These are phyloP conservation scores for Suillus luteus DNA, from an alignment of 768 basidiomycete species.

Conservation along the genomic window DNA sequence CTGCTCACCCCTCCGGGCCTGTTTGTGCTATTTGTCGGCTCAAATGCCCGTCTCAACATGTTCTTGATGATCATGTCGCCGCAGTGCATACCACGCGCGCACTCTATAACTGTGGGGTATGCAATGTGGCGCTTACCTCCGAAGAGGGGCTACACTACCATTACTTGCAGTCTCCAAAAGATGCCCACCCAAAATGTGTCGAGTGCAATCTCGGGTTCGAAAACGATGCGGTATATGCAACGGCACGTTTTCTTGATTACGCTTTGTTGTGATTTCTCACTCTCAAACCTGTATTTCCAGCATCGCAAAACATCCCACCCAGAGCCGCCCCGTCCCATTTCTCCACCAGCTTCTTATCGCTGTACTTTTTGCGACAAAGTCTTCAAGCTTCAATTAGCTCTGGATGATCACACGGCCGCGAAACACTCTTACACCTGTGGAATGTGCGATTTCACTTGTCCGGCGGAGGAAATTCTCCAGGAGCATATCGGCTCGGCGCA, in stretches of 20 bases:
- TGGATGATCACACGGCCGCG: slow-evolving; percentile 4
- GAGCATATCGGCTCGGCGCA: slow-evolving; percentile 32
- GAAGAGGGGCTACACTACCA: slow-evolving; percentile 42
- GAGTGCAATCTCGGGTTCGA: slow-evolving; percentile 39
- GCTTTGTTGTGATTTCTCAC: neutral
- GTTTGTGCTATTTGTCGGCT: slow-evolving; percentile 30
- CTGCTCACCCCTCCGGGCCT: slow-evolving; percentile 25
- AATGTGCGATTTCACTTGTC: neutral
- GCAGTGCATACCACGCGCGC: slow-evolving; percentile 28
- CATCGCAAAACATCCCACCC: slow-evolving; percentile 4
- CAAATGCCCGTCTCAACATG: slow-evolving; percentile 23
- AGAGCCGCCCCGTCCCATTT: neutral
- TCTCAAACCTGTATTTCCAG: neutral
- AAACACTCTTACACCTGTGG: neutral
- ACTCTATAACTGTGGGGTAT: slow-evolving; percentile 24
- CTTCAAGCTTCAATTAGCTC: slow-evolving; percentile 4
- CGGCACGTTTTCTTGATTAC: slow-evolving; percentile 26
- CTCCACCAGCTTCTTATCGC: neutral
- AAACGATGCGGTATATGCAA: slow-evolving; percentile 28
- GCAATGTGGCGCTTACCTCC: slow-evolving; percentile 24
- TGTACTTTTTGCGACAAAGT: neutral
- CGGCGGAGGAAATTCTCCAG: slow-evolving; percentile 18
- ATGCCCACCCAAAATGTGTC: slow-evolving; percentile 39
- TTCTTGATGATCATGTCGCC: slow-evolving; percentile 33
- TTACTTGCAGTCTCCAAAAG: slow-evolving; percentile 37